A percentile compares a stretch with the other conserved stretches of the same genome.
Evolutionary conservation across 805 yeast genomes (phyloP).

Genomic region (Spathaspora gorwiae): DNA sequence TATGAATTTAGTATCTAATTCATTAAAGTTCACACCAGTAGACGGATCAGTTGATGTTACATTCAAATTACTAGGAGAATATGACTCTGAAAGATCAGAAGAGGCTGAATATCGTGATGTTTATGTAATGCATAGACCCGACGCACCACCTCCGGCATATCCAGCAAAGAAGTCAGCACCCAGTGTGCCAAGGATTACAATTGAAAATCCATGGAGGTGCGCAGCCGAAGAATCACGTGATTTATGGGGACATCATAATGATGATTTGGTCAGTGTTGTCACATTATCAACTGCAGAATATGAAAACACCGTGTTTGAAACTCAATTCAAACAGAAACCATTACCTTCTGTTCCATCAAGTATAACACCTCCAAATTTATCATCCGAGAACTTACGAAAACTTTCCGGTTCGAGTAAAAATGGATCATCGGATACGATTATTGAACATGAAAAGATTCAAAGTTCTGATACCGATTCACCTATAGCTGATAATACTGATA

Average conservation of each 20-base stretch:
- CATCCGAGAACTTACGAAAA: background rate
- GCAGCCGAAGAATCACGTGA: background rate
- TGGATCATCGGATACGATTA: conserved; percentile 2
- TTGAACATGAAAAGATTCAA: background rate
- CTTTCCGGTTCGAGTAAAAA: background rate
- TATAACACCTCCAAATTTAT: background rate
- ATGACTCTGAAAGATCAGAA: conserved; percentile 50
- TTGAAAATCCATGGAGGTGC: background rate
- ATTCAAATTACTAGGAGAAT: conserved; percentile 64
- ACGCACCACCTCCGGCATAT: conserved; percentile 3
- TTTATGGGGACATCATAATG: background rate
- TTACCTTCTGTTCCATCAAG: conserved; percentile 14
- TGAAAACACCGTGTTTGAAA: conserved; percentile 32
- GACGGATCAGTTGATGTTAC: conserved; percentile 74
- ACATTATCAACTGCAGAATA: conserved; percentile 37
- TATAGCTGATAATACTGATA: background rate
- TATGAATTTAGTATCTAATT: conserved; percentile 87
- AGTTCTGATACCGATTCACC: background rate
- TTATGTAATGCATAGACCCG: conserved; percentile 26
- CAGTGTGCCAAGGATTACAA: background rate
- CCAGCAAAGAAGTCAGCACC: background rate
- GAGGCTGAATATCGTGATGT: conserved; percentile 42
- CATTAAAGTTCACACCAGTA: conserved; percentile 87
- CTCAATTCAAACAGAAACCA: conserved; percentile 30
- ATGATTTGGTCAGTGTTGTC: conserved; percentile 23